Percentiles rank a stretch among this genome's conserved stretches.
These are phyloP conservation scores for Alternaria metachromatica DNA, from an alignment of 2,329 filamentous ascomycete genomes.

Conservation along the genomic window DNA sequence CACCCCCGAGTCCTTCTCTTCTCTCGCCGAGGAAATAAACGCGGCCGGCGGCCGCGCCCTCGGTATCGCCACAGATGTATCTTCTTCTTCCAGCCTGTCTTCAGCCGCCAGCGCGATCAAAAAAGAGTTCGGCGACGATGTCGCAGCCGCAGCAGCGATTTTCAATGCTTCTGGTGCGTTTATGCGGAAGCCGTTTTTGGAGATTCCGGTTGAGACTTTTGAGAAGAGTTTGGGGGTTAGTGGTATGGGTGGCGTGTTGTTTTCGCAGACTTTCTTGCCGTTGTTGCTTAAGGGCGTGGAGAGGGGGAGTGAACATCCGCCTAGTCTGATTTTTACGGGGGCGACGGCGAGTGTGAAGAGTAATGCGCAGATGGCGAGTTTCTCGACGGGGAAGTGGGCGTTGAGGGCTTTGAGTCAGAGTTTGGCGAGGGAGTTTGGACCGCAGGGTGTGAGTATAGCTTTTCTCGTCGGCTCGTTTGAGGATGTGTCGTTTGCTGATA, in stretches of 20 bases:
- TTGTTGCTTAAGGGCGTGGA: conserved; percentile 69
- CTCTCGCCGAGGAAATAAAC: conserved; percentile 74
- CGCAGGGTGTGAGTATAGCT: conserved; percentile 62
- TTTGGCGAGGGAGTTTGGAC: conserved; percentile 82
- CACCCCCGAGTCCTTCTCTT: conserved; percentile 67
- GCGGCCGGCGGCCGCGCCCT: conserved; percentile 70
- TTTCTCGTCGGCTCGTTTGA: too few species aligned
- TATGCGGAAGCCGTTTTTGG: conserved; percentile 66
- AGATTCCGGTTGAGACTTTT: conserved; percentile 66
- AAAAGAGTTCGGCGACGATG: conserved; percentile 55
- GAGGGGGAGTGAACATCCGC: conserved; percentile 65
- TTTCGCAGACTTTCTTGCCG: conserved; percentile 75
- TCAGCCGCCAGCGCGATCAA: conserved; percentile 53
- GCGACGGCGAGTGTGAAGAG: conserved; percentile 82
- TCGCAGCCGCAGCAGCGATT: conserved; percentile 63
- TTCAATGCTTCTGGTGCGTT: conserved; percentile 72
- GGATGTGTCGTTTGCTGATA: neutral
- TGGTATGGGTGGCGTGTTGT: conserved; percentile 72
- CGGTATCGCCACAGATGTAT: conserved; percentile 72
- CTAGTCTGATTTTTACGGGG: conserved; percentile 83
- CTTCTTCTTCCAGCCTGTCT: conserved; percentile 61
- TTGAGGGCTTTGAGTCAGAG: conserved; percentile 75
- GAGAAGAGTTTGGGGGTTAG: conserved; percentile 55
- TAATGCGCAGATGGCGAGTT: conserved; percentile 71
- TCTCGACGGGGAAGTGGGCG: conserved; percentile 83